These are phyloP conservation scores for Boletus tomentosulus DNA, from an alignment of 768 basidiomycete genomes.

Conservation along the genomic window DNA sequence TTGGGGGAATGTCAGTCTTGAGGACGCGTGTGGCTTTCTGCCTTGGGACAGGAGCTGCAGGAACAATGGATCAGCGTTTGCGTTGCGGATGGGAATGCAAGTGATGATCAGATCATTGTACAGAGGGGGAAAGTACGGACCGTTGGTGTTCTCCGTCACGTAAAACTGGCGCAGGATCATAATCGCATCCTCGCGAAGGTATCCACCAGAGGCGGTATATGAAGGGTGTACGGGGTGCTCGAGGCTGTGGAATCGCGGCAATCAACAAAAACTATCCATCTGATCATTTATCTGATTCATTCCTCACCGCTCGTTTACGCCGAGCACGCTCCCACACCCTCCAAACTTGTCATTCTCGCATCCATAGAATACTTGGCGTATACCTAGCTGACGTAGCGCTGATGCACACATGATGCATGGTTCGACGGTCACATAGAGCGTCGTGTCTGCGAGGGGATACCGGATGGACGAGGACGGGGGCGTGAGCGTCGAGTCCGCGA, in stretches of 20 bases:
- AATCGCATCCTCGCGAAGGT: constrained; percentile 78
- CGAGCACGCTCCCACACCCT: constrained; percentile 91
- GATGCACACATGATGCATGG: constrained; percentile 99
- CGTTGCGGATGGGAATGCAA: constrained; percentile 1
- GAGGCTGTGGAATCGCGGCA: constrained; percentile 41
- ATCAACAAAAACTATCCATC: not conserved
- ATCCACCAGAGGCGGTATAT: constrained; percentile 74
- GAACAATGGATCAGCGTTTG: constrained; percentile 7
- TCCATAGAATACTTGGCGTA: constrained; percentile 87
- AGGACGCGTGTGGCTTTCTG: constrained; percentile 81
- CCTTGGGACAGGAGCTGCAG: constrained; percentile 81
- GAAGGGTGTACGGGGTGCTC: constrained; percentile 68
- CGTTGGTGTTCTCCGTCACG: constrained; percentile 89
- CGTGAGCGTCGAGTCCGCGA: constrained; percentile 58
- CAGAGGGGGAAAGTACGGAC: constrained; percentile 38
- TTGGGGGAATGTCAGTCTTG: constrained; percentile 66
- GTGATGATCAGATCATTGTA: not conserved
- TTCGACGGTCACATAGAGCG: constrained; percentile 96
- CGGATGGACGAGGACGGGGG: constrained; percentile 31
- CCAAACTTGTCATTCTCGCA: constrained; percentile 96
- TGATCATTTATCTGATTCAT: not conserved
- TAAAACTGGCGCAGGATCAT: constrained; percentile 85
- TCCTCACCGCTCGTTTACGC: constrained; percentile 71
- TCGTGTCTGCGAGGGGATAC: constrained; percentile 73
- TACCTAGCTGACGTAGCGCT: constrained; percentile 89